Evolutionary conservation across 768 basidiomycete species (phyloP).

Genomic region (Trametes coccinea): DNA sequence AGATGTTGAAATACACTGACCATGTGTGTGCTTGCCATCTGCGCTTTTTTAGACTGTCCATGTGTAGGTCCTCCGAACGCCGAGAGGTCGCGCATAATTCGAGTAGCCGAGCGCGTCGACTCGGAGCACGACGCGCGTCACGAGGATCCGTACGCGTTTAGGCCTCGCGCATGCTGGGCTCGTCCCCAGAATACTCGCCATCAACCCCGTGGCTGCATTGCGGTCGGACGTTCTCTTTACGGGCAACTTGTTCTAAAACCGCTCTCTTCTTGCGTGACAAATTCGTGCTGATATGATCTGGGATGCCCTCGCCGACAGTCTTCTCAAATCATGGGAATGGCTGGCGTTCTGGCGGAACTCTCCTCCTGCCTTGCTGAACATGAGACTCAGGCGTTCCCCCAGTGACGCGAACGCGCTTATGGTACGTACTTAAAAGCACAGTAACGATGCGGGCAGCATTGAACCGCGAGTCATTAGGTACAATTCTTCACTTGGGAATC

Average conservation of each 20-base stretch:
- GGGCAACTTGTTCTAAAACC: background rate
- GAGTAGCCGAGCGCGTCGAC: background rate
- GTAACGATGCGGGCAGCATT: background rate
- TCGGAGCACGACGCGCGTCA: too few relatives aligned
- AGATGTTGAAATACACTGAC: too few relatives aligned
- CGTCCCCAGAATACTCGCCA: background rate
- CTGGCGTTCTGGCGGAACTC: slow-evolving; percentile 21
- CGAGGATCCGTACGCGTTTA: background rate
- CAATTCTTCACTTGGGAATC: slow-evolving; percentile 89
- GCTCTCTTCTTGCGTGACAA: slow-evolving; percentile 1
- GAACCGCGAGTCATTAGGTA: slow-evolving; percentile 41
- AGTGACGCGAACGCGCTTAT: slow-evolving; percentile 60
- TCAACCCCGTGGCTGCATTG: background rate
- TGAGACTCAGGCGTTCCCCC: slow-evolving; percentile 59
- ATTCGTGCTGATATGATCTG: slow-evolving; percentile 13
- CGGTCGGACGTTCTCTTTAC: background rate
- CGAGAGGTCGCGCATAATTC: too few relatives aligned
- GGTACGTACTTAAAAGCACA: slow-evolving; percentile 42
- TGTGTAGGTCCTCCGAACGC: too few relatives aligned
- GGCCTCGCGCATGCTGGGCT: background rate
- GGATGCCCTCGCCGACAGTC: slow-evolving; percentile 7
- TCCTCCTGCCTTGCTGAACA: slow-evolving; percentile 51
- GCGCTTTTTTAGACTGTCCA: too few relatives aligned
- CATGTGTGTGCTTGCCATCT: too few relatives aligned
- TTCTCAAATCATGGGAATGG: slow-evolving; percentile 11